A percentile compares a stretch with the other conserved stretches of the same genome.
Conservation (phyloP, 148 eudicot species). For the Silene latifolia region DNA sequence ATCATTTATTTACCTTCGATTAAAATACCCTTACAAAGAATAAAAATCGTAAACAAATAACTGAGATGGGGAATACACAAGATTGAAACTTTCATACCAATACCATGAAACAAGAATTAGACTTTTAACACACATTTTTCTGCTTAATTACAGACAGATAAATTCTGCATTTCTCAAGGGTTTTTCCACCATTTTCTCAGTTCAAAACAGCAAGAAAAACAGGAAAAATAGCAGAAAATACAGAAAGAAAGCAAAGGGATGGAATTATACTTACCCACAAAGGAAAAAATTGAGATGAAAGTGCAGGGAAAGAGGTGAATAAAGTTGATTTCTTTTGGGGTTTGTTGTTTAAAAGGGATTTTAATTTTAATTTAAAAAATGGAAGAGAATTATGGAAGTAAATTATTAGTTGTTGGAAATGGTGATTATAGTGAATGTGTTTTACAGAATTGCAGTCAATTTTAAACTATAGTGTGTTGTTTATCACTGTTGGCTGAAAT, state of each 20-base stretch:
- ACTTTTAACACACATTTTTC: background rate
- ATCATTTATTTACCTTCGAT: too few species aligned
- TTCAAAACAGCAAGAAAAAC: background rate
- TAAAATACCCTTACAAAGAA: too few species aligned
- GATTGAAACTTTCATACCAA: background rate
- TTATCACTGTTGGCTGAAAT: too few species aligned
- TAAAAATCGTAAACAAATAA: too few species aligned
- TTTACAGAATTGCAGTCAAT: background rate
- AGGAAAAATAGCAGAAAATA: background rate
- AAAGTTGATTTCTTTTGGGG: background rate
- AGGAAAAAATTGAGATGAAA: background rate
- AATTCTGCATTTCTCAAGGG: background rate
- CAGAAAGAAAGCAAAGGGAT: background rate
- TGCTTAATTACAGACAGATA: too few species aligned
- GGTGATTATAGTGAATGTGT: background rate
- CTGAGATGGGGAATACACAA: background rate
- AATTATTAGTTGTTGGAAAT: background rate
- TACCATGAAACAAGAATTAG: background rate
- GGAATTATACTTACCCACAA: slow-evolving; percentile 17
- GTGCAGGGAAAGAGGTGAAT: background rate
- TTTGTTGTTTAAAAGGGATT: background rate
- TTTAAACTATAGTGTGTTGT: too few species aligned
- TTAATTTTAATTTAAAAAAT: background rate
- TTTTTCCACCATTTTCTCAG: background rate
- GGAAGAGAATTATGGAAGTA: background rate